Evolutionary conservation across 805 yeast species (phyloP), one percentile per base, ranked within the genome.

Genomic region (Wickerhamomyces alni): DNA sequence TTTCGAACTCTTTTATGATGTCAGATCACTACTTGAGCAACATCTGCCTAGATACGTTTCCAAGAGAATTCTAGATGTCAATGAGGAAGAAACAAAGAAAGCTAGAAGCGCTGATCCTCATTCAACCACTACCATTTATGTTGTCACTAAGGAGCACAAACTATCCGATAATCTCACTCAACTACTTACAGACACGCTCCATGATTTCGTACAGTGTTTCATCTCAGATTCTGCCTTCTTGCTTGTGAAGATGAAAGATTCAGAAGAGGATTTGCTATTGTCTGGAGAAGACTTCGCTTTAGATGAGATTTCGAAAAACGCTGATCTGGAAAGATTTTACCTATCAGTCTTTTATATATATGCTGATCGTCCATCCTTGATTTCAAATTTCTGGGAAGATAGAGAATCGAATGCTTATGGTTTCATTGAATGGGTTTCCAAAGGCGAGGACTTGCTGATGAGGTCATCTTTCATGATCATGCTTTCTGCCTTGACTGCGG

Each of bases 321-420:
- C 91, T 1, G 97, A 93, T 47, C 64, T 93, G 29, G 99, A 93
- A 58, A 70, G 96, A 45, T 86, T 91, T 52, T 89, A 87, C 54
- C 55, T 89, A 46, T 72, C 91, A 3, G 68, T 87, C 42, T 81
- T 80, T 32, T 84, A 74, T 55, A 68, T 87, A 8, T 88, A 82
- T 57, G 65, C 73, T 21, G 69, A 74, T 15, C 69, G 95, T 41
- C 77, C 80, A 1, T 70, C 72, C 1, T 62, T 80, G 8, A 73
- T 84, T 12, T 52, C 68, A 2, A 61, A 64, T 11, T 83, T 86
- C 53, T 89, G 96, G 95, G 57, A 61, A 11, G 86, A 82, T 46
- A 65, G 74, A 16, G 78, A 73, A 38, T 74, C 82, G 12, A 79
- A 80, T 41, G 67, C 87, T 2, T 70, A 76, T 52, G 97, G 96